These are phyloP conservation scores for Agaricales sp. DNA, from an alignment of 1,284 basidiomycete species.

Conservation along the genomic window DNA sequence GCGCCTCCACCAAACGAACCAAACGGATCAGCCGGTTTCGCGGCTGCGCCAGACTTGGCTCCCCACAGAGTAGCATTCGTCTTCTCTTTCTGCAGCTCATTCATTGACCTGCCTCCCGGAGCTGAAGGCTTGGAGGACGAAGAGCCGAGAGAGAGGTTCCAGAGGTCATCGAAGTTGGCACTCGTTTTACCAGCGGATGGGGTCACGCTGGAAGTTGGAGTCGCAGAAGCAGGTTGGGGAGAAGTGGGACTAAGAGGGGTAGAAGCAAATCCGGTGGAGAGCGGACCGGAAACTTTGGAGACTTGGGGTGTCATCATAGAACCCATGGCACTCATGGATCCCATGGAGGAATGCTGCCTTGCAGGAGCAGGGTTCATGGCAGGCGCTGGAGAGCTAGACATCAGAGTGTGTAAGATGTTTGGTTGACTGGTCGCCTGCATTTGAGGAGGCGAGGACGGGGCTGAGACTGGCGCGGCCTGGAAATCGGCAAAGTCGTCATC, in stretches of 20 bases:
- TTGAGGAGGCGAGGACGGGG: slow-evolving; percentile 16
- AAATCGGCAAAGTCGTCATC: slow-evolving; percentile 93
- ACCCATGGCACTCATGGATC: slow-evolving; percentile 6
- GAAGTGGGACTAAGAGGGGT: slow-evolving; percentile 13
- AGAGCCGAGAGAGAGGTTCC: slow-evolving; percentile 72
- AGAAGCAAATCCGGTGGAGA: neutral
- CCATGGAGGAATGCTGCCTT: slow-evolving; percentile 9
- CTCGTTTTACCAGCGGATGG: slow-evolving; percentile 15
- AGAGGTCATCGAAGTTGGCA: slow-evolving; percentile 81
- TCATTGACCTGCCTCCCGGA: slow-evolving; percentile 61
- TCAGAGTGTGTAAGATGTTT: too few species aligned
- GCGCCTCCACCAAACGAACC: slow-evolving; percentile 30
- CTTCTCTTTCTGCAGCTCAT: slow-evolving; percentile 83
- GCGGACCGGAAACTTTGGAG: slow-evolving; percentile 9
- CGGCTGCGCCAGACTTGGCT: slow-evolving; percentile 18
- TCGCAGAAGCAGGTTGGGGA: slow-evolving; percentile 17
- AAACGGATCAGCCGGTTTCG: slow-evolving; percentile 32
- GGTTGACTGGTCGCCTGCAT: slow-evolving; percentile 12
- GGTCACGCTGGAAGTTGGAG: slow-evolving; percentile 9
- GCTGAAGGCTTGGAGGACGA: slow-evolving; percentile 22
- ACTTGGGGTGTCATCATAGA: slow-evolving; percentile 4
- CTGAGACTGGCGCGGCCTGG: slow-evolving; percentile 60
- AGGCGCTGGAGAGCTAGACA: slow-evolving; percentile 10
- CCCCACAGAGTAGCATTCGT: slow-evolving; percentile 73
- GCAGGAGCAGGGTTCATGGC: slow-evolving; percentile 10